Evolutionary conservation across 2,329 filamentous ascomycete genomes (phyloP), one percentile per base, ranked within the genome.

Genomic region (Apiospora marii): DNA sequence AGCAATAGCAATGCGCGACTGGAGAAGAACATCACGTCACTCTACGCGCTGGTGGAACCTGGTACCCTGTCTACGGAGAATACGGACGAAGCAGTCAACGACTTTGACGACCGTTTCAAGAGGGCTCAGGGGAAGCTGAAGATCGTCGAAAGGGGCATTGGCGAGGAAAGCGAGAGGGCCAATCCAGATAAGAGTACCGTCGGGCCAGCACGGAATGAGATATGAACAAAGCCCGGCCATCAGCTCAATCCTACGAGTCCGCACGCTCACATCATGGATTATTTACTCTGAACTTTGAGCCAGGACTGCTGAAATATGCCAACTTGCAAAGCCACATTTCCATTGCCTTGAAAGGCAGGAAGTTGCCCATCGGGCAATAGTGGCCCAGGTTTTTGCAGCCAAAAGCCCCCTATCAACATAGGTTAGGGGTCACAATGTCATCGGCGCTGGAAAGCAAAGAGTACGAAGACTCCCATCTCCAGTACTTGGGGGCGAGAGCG

Each of bases 31-130:
- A 84, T 98, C 72, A 87, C 89, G 44, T 89, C 91, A 10, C 86
- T 98, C 13, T 92, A 94, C 74, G 92, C 92, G 34, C 86, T 98
- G 19, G 91, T 94, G 3, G 94, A 98, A 80, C 92, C 92, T 0
- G 91, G 91, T 6, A 96, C 91, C 0, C 83, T 98, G 61, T 91
- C 92, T 22, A 95, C 92, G 27, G 88, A 92, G 73, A 99, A 99
- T 80, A 92, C 90, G 5, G 96, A 98, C 80, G 94, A 97, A 67
- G 92, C 92, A 0, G 95, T 99, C 30, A 92, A 93, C 69, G 95
- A 98, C 78, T 95, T 97, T 79, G 96, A 99, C 78, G 37, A 98
- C 80, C 88, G 95, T 16, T 80, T 97, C 51, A 96, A 95, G 83
- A 90, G 94, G 75, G 96, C 95, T 4, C 89, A 91, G 76, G 93